Percentiles rank a stretch among this genome's conserved stretches.
phyloP scores from a whole-genome alignment of 75 land plant species.

The Picea glauca region DNA sequence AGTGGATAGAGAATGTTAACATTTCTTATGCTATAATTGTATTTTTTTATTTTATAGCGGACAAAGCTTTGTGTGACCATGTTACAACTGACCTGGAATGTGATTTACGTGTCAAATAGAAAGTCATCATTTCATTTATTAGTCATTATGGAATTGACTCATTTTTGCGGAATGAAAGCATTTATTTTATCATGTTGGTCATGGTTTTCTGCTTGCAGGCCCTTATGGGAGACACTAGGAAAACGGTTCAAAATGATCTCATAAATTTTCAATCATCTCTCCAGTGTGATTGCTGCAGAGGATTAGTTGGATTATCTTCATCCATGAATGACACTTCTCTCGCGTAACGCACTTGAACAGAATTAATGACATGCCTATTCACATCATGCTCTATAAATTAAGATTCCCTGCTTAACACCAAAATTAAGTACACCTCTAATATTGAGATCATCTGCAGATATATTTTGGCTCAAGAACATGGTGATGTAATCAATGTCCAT shows the following conservation, averaged over 20 bases:
- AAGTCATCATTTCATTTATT: not conserved
- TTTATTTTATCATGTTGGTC: not conserved
- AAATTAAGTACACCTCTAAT: not conserved
- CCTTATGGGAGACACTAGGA: conserved; percentile 73
- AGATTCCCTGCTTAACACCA: not conserved
- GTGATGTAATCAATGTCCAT: conserved; percentile 84
- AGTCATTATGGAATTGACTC: not conserved
- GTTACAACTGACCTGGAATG: too few species aligned
- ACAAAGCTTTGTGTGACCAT: too few species aligned
- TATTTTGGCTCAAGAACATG: conserved; percentile 73
- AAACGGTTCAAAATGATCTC: conserved; percentile 69
- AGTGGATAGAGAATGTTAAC: too few species aligned
- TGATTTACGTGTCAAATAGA: too few species aligned
- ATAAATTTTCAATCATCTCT: conserved; percentile 41
- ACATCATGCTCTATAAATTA: not conserved
- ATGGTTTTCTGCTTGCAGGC: conserved; percentile 42
- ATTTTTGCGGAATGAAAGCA: too few species aligned
- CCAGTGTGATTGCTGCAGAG: conserved; percentile 58
- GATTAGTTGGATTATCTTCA: conserved; percentile 24
- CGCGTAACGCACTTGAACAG: conserved; percentile 34
- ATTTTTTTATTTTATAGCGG: too few species aligned
- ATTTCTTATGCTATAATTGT: too few species aligned
- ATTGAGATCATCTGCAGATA: conserved; percentile 39
- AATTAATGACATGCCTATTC: not conserved
- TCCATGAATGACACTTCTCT: conserved; percentile 78